Evolutionary conservation across 768 basidiomycete genomes (phyloP).

Genomic region (Suillus alpinus): DNA sequence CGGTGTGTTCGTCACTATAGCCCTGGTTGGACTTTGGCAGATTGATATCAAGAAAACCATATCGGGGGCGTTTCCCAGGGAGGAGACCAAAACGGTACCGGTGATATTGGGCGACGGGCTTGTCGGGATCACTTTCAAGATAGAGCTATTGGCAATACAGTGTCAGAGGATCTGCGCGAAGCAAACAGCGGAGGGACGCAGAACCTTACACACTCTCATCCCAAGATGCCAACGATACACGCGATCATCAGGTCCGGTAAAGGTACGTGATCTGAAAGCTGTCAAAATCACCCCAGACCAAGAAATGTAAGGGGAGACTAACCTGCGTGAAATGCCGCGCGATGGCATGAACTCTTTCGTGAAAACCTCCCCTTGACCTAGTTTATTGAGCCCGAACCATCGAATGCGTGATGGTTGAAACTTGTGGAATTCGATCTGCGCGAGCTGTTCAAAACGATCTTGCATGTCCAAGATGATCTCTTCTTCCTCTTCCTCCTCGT

Average conservation of each 20-base stretch:
- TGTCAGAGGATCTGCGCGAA: neutral
- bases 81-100: neutral
- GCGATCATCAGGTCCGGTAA: slow-evolving; percentile 8
- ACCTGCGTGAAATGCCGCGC: slow-evolving; percentile 2
- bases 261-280: slow-evolving; percentile 1
- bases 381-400: slow-evolving; percentile 7
- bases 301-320: neutral
- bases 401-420: slow-evolving; percentile 5
- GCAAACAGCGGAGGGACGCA: neutral
- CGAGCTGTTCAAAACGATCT: slow-evolving; percentile 8
- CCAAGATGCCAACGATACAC: slow-evolving; percentile 9
- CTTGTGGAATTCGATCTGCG: slow-evolving; percentile 6
- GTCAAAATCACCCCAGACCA: neutral
- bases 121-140: slow-evolving; percentile 1
- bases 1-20: neutral
- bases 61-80: neutral
- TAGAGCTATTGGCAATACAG: slow-evolving; percentile 1
- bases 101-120: slow-evolving; percentile 8
- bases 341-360: slow-evolving; percentile 9
- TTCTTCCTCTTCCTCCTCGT: slow-evolving; percentile 1
- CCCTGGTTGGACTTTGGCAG: neutral
- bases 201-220: slow-evolving; percentile 5
- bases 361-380: slow-evolving; percentile 1
- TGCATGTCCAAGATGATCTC: slow-evolving; percentile 5
- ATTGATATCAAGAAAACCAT: slow-evolving; percentile 5